Conservation (phyloP, 768 basidiomycete genomes). For the Scleroderma bovista region DNA sequence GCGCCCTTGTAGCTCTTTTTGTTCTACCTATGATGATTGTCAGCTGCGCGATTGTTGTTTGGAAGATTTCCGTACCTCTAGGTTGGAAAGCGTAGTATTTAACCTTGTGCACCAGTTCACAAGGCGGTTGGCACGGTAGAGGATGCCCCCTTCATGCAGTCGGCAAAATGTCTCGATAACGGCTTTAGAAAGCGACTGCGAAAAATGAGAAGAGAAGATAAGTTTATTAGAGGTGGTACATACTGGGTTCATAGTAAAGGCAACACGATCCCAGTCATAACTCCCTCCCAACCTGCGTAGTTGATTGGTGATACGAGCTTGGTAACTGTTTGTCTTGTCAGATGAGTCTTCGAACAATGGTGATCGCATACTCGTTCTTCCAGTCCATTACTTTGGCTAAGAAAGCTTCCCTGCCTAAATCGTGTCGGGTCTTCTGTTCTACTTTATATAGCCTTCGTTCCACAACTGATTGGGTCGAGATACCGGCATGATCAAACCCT, state of each 20-base stretch:
- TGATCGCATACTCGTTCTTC: slow-evolving; percentile 84
- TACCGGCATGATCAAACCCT: slow-evolving; percentile 97
- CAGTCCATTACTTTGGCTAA: slow-evolving; percentile 88
- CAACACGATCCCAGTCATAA: slow-evolving; percentile 90
- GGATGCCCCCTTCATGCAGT: slow-evolving; percentile 83
- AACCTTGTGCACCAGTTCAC: slow-evolving; percentile 98
- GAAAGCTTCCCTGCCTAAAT: slow-evolving; percentile 92
- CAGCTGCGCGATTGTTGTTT: background rate
- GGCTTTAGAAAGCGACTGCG: slow-evolving; percentile 70
- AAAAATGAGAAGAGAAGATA: slow-evolving; percentile 2
- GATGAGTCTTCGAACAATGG: background rate
- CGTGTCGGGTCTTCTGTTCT: slow-evolving; percentile 79
- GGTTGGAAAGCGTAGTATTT: slow-evolving; percentile 96
- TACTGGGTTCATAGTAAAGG: slow-evolving; percentile 94
- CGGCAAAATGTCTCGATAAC: slow-evolving; percentile 90
- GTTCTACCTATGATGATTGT: slow-evolving; percentile 63
- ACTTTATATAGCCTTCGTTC: slow-evolving; percentile 87
- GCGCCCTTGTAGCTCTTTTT: slow-evolving; percentile 80
- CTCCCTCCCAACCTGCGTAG: slow-evolving; percentile 85
- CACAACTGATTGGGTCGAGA: slow-evolving; percentile 96
- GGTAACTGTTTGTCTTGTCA: slow-evolving; percentile 55
- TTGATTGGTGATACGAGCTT: slow-evolving; percentile 87
- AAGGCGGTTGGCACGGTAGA: slow-evolving; percentile 94
- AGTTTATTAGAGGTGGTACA: slow-evolving; percentile 9
- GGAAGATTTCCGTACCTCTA: slow-evolving; percentile 60